Evolutionary conservation across 1,139 yeast species (phyloP).

Genomic region (Yamadazyma pseudoaaseri): DNA sequence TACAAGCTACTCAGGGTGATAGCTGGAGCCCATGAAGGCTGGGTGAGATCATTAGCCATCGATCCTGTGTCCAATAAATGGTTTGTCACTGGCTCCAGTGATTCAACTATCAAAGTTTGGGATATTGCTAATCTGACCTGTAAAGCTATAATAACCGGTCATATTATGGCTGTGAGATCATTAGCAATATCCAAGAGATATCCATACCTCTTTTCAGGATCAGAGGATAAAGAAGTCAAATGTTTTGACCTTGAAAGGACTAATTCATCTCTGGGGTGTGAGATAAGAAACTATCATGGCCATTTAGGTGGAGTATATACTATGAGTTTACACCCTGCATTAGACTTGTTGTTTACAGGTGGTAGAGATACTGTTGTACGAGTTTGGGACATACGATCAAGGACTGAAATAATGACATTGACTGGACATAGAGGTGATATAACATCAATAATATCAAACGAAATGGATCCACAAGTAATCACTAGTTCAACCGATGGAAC

Average conservation of each 20-base stretch:
- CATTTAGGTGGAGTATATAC: conserved; percentile 90
- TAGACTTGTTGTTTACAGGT: conserved; percentile 84
- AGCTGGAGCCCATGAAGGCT: conserved; percentile 84
- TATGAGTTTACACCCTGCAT: conserved; percentile 79
- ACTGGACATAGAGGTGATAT: conserved; percentile 82
- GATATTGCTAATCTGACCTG: conserved; percentile 73
- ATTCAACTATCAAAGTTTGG: conserved; percentile 89
- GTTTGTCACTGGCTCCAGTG: conserved; percentile 91
- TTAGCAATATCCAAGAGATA: conserved; percentile 68
- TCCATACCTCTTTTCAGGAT: conserved; percentile 88
- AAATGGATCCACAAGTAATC: conserved; percentile 80
- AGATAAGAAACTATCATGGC: conserved; percentile 86
- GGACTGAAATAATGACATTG: conserved; percentile 71
- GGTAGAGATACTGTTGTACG: conserved; percentile 87
- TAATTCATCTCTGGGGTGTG: conserved; percentile 51
- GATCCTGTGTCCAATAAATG: conserved; percentile 84
- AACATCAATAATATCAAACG: conserved; percentile 63
- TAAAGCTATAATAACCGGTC: conserved; percentile 82
- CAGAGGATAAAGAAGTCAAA: conserved; percentile 91
- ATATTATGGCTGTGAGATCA: conserved; percentile 84
- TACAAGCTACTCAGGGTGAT: conserved; percentile 77
- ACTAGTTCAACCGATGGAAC: conserved; percentile 86
- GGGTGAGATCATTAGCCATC: conserved; percentile 78
- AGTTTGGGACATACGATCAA: conserved; percentile 91
- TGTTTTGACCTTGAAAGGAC: conserved; percentile 97